Conservation (phyloP, 495 filamentous ascomycete genomes). For the Podospora appendiculata region DNA sequence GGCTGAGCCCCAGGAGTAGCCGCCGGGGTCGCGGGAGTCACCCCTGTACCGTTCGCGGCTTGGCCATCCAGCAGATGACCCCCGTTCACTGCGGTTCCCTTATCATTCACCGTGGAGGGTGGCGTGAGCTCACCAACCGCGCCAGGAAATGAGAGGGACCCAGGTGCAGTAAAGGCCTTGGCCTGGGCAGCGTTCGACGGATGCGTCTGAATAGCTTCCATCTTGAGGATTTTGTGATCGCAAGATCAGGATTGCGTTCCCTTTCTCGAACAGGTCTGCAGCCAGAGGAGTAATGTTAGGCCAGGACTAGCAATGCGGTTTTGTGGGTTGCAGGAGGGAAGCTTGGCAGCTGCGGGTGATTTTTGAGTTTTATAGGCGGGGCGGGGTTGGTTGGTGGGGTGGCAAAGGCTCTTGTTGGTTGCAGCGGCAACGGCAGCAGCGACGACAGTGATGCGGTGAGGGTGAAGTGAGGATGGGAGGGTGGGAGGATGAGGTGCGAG, state of each 20-base stretch:
- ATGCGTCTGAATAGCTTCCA: conserved; percentile 87
- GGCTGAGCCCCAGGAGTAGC: conserved; percentile 77
- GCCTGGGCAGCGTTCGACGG: conserved; percentile 83
- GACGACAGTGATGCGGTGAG: neutral
- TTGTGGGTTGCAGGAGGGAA: neutral
- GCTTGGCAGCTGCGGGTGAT: neutral
- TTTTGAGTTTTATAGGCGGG: neutral
- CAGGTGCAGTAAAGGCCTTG: conserved; percentile 81
- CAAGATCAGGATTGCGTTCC: conserved; percentile 1
- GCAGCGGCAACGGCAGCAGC: neutral
- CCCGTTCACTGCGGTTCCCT: conserved; percentile 41
- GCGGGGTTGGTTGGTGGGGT: neutral
- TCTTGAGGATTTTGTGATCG: conserved; percentile 31
- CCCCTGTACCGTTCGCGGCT: conserved; percentile 62
- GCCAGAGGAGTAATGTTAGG: conserved; percentile 1
- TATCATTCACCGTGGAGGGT: conserved; percentile 49
- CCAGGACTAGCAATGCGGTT: neutral
- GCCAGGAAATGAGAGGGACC: conserved; percentile 84
- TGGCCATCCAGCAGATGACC: conserved; percentile 49
- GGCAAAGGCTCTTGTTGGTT: neutral
- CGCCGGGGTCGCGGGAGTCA: conserved; percentile 92
- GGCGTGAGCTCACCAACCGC: conserved; percentile 76
- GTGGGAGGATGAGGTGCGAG: neutral
- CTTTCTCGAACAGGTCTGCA: conserved; percentile 16
- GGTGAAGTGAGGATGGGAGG: neutral